Evolutionary conservation across 352 stramenopile genomes (phyloP), one percentile per base, ranked within the genome.

Genomic region (Globisporangium camurandrum): DNA sequence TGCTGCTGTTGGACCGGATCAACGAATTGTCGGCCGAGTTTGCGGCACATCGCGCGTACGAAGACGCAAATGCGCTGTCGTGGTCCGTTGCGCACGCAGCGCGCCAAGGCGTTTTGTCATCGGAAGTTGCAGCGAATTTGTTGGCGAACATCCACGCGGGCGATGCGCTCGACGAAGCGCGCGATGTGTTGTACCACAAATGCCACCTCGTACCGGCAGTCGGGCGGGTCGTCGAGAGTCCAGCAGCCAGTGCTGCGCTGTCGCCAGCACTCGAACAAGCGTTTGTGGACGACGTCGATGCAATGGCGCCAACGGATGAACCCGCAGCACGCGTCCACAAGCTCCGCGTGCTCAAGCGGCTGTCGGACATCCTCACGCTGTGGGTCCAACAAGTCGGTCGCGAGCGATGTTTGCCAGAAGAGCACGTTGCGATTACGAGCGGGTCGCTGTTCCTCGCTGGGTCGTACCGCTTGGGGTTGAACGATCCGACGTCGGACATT

Each of bases 131-230:
- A 43, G 76, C 87, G 46, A 88, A 84, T 40, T 42, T 91, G 49
- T 51, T 77, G 5, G 20, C 67, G 2, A 86, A 71, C 34, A 86
- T 91, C 42, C 67, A 73, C 20, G 57, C 69, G 7, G 76, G 76
- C 6, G n/a, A n/a, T n/a, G 61, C 67, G 19, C 63, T 82, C 24
- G 77, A 88, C 36, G 75, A 92, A 59, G 78, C 69, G 0, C 69
- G 77, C 5, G 81, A 92, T 41, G 77, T 92, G n/a, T 43, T 92
- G 51, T 89, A 92, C 52, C 77, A 88, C 61, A 88, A 88, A 24
- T 88, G 69, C 26, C 78, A 92, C 50, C 46, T 89, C 26, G 63
- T 85, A 3, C 78, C 81, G n/a, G 77, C 81, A 1, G 81, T 92
- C 9, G 71, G 71, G 4, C 81, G 73, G 39, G 65, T 87, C 14